Conservation (phyloP, 345 rosid species). For the Eucalyptus tenuipes region DNA sequence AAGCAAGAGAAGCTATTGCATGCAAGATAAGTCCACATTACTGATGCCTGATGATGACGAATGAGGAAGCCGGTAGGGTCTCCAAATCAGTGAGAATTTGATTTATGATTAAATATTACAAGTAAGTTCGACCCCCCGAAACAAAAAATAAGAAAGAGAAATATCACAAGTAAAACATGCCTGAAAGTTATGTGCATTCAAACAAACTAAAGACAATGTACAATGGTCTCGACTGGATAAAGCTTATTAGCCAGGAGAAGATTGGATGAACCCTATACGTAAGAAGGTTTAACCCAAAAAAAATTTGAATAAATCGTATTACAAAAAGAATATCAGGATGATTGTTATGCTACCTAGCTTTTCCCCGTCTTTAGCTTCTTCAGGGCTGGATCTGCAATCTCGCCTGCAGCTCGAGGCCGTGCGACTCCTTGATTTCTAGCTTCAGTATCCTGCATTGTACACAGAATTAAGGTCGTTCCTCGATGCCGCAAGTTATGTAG, state of each 20-base stretch:
- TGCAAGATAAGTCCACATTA: neutral
- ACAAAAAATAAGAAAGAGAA: neutral
- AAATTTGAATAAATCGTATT: neutral
- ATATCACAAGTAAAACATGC: neutral
- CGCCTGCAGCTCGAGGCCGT: slow-evolving; percentile 11
- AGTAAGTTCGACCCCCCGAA: neutral
- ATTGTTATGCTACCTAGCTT: neutral
- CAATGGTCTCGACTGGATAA: slow-evolving; percentile 19
- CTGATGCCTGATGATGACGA: neutral
- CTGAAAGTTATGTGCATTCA: slow-evolving; percentile 13
- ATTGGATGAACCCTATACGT: neutral
- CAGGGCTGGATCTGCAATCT: slow-evolving; percentile 15
- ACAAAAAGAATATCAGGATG: slow-evolving; percentile 4
- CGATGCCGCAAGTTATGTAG: neutral
- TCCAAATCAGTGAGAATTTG: neutral
- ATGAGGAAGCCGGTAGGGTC: neutral
- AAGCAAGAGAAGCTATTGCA: neutral
- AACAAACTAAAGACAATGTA: slow-evolving; percentile 14
- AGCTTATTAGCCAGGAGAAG: slow-evolving; percentile 10
- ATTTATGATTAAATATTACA: neutral
- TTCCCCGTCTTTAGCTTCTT: slow-evolving; percentile 46
- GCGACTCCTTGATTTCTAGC: slow-evolving; percentile 9
- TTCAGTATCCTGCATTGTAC: slow-evolving; percentile 11
- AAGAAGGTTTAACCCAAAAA: neutral
- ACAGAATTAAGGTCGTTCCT: neutral